Conservation (phyloP, 1,284 basidiomycete genomes). For the Cryptococcus maquisensis region DNA sequence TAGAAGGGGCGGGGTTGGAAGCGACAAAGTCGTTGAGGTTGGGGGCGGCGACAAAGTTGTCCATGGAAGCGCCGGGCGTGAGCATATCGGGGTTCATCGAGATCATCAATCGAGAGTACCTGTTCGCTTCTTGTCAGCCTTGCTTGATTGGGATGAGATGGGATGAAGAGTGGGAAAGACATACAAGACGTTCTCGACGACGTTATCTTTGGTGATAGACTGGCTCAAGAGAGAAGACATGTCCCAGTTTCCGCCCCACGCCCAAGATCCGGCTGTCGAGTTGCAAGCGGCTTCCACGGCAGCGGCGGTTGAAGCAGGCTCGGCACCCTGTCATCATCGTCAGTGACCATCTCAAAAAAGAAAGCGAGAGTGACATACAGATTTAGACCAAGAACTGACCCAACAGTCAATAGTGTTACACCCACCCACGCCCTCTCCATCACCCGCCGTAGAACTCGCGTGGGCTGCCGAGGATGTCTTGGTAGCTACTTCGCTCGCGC, state of each 20-base stretch:
- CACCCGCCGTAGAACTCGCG: constrained; percentile 15
- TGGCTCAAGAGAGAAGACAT: constrained; percentile 13
- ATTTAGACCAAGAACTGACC: constrained; percentile 17
- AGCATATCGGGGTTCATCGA: constrained; percentile 22
- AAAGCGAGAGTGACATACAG: constrained; percentile 11
- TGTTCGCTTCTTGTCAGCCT: neutral
- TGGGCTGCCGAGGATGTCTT: constrained; percentile 14
- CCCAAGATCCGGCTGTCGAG: constrained; percentile 15
- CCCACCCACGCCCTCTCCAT: constrained; percentile 8
- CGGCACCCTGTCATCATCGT: constrained; percentile 6
- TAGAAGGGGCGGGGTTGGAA: neutral
- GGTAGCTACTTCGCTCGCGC: constrained; percentile 11
- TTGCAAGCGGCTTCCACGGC: constrained; percentile 20
- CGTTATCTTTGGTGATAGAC: constrained; percentile 15
- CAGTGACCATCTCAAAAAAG: neutral
- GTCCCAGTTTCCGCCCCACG: constrained; percentile 25
- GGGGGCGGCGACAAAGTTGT: constrained; percentile 17
- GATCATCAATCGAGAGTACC: constrained; percentile 27
- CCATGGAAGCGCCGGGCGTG: constrained; percentile 4
- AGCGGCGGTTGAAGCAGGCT: constrained; percentile 7
- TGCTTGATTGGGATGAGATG: neutral
- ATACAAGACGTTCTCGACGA: constrained; percentile 27
- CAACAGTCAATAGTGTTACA: constrained; percentile 21
- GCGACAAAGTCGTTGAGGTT: constrained; percentile 28
- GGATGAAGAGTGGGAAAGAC: neutral